Evolutionary conservation across 1,284 basidiomycete species (phyloP).

Genomic region (Sporisorium graminicola): DNA sequence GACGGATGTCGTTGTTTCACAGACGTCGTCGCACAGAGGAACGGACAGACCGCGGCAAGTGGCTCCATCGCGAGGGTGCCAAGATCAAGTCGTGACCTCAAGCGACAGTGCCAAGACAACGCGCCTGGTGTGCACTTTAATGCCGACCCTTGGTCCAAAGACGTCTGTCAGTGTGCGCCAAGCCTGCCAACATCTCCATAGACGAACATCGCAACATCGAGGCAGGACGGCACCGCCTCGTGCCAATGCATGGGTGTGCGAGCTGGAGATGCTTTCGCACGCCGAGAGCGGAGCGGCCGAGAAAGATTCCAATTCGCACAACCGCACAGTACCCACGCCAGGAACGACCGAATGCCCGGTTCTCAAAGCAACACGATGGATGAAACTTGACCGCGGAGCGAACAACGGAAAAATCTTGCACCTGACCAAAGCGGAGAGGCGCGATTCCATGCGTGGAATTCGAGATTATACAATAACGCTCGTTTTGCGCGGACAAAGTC

Average conservation of each 20-base stretch:
- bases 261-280: too few relatives aligned
- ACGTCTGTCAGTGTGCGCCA: background rate
- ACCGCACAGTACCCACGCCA: too few relatives aligned
- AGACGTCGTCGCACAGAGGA: background rate
- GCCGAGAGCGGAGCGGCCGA: too few relatives aligned
- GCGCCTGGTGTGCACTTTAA: background rate
- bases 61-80: background rate
- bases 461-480: too few relatives aligned
- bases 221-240: too few relatives aligned
- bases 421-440: background rate
- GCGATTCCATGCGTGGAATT: background rate
- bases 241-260: too few relatives aligned
- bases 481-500: background rate
- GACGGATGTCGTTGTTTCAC: background rate
- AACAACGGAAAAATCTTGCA: too few relatives aligned
- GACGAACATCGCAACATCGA: too few relatives aligned
- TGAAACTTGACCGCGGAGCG: too few relatives aligned
- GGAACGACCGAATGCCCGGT: too few relatives aligned
- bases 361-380: too few relatives aligned
- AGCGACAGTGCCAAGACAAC: conserved; percentile 17
- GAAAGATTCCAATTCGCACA: too few relatives aligned
- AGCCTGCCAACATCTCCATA: conserved; percentile 1
- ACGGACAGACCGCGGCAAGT: background rate
- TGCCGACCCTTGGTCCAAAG: background rate
- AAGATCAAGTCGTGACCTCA: conserved; percentile 2